These are phyloP conservation scores for Ustilago sp. DNA, from an alignment of 1,284 basidiomycete genomes.

Conservation along the genomic window DNA sequence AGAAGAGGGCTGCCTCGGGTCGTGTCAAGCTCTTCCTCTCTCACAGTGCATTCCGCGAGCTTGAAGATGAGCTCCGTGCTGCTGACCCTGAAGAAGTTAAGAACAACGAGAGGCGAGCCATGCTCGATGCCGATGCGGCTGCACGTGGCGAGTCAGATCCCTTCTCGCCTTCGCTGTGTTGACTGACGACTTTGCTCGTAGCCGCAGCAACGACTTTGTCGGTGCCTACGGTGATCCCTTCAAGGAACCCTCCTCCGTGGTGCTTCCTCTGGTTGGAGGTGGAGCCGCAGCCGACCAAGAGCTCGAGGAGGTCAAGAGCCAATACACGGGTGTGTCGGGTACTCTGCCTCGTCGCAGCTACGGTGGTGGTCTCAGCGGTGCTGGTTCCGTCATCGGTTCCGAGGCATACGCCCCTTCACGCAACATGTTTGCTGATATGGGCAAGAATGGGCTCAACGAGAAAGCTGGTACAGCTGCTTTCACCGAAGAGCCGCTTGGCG, in stretches of 20 bases:
- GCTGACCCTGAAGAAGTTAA: slow-evolving; percentile 75
- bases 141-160: slow-evolving; percentile 72
- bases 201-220: slow-evolving; percentile 55
- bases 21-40: slow-evolving; percentile 86
- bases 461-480: slow-evolving; percentile 54
- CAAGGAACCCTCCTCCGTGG: slow-evolving; percentile 69
- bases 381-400: slow-evolving; percentile 51
- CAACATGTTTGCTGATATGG: slow-evolving; percentile 87
- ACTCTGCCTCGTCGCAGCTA: slow-evolving; percentile 41
- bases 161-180: slow-evolving; percentile 73
- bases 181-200: slow-evolving; percentile 69
- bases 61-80: slow-evolving; percentile 87
- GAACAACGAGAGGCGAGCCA: slow-evolving; percentile 72
- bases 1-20: slow-evolving; percentile 82
- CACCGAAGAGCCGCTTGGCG: slow-evolving; percentile 69
- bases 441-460: slow-evolving; percentile 72
- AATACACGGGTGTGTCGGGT: slow-evolving; percentile 47
- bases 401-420: slow-evolving; percentile 83
- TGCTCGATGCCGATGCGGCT: slow-evolving; percentile 77
- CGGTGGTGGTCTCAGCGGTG: slow-evolving; percentile 39
- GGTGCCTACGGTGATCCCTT: slow-evolving; percentile 67
- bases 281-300: slow-evolving; percentile 26
- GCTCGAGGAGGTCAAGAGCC: slow-evolving; percentile 60
- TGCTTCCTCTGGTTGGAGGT: slow-evolving; percentile 77
- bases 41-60: slow-evolving; percentile 84